These are phyloP conservation scores for Bertia moriformis DNA, from an alignment of 2,329 filamentous ascomycete species.

Conservation along the genomic window DNA sequence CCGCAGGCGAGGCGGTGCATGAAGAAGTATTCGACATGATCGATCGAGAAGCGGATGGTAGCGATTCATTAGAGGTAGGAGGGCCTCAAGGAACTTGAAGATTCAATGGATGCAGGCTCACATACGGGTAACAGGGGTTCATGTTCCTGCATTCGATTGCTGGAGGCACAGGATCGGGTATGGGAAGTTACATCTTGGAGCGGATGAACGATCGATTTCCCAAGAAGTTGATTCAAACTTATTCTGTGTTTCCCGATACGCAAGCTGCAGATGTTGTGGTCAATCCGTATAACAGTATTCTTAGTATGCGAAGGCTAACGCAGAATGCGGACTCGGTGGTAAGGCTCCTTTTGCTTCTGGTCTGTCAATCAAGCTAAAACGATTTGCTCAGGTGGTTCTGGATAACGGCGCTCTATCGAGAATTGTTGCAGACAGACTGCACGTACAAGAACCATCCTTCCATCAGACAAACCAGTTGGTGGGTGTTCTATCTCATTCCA, in stretches of 20 bases:
- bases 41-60: slow-evolving; percentile 92
- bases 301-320: slow-evolving; percentile 78
- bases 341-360: background rate
- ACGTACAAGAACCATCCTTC: slow-evolving; percentile 90
- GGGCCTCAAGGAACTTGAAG: too few species aligned
- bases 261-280: slow-evolving; percentile 83
- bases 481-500: slow-evolving; percentile 8
- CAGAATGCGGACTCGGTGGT: slow-evolving; percentile 97
- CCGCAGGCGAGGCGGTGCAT: slow-evolving; percentile 77
- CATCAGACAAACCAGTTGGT: slow-evolving; percentile 95
- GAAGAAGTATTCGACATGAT: slow-evolving; percentile 99
- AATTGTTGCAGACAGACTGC: slow-evolving; percentile 85
- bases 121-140: slow-evolving; percentile 53
- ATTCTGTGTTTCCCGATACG: slow-evolving; percentile 94
- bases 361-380: too few species aligned
- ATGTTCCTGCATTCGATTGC: slow-evolving; percentile 98
- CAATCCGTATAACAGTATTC: slow-evolving; percentile 92
- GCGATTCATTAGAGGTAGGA: slow-evolving; percentile 82
- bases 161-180: slow-evolving; percentile 86
- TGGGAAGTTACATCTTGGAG: slow-evolving; percentile 89
- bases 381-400: slow-evolving; percentile 47
- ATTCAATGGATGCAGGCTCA: background rate
- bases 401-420: slow-evolving; percentile 89
- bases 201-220: slow-evolving; percentile 93
- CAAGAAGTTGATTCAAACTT: slow-evolving; percentile 98